Evolutionary conservation across 139 green algal genomes (phyloP).

Genomic region (Prasinococcaceae sp.): DNA sequence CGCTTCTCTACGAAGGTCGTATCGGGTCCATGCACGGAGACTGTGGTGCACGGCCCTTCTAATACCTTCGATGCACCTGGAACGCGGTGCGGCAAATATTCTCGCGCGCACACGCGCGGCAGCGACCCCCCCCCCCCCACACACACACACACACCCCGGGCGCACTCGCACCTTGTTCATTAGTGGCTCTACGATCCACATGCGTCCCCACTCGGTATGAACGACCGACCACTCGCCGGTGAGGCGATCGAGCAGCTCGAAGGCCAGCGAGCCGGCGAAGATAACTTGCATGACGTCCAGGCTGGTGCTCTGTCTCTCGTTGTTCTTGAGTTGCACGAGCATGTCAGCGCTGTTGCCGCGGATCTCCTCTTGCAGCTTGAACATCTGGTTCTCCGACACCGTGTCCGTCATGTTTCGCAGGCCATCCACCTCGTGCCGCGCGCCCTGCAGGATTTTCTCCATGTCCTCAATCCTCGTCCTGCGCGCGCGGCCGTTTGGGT

Average conservation of each 20-base stretch:
- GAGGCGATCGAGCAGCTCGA: slow-evolving; percentile 14
- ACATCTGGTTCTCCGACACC: slow-evolving; percentile 8
- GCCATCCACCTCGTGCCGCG: slow-evolving; percentile 4
- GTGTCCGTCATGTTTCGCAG: slow-evolving; percentile 14
- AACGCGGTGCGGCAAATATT: too few relatives aligned
- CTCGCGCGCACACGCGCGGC: too few relatives aligned
- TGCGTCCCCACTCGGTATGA: slow-evolving; percentile 6
- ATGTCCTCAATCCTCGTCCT: slow-evolving; percentile 8
- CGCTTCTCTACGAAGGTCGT: too few relatives aligned
- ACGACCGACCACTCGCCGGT: slow-evolving; percentile 14
- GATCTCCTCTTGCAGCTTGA: slow-evolving; percentile 15
- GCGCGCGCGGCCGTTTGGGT: too few relatives aligned
- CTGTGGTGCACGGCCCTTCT: too few relatives aligned
- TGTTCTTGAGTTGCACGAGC: slow-evolving; percentile 11
- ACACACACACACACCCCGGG: too few relatives aligned
- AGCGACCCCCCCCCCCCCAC: too few relatives aligned
- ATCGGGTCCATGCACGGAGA: too few relatives aligned
- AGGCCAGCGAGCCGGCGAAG: slow-evolving; percentile 11
- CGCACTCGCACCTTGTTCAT: too few relatives aligned
- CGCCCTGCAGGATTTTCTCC: slow-evolving; percentile 6
- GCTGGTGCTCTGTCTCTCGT: slow-evolving; percentile 5
- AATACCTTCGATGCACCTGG: too few relatives aligned
- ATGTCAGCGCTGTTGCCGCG: slow-evolving; percentile 11
- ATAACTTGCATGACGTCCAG: slow-evolving; percentile 11
- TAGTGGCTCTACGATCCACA: slow-evolving; percentile 15